Conservation (phyloP, 441 rosid species). For the Biscutella laevigata region DNA sequence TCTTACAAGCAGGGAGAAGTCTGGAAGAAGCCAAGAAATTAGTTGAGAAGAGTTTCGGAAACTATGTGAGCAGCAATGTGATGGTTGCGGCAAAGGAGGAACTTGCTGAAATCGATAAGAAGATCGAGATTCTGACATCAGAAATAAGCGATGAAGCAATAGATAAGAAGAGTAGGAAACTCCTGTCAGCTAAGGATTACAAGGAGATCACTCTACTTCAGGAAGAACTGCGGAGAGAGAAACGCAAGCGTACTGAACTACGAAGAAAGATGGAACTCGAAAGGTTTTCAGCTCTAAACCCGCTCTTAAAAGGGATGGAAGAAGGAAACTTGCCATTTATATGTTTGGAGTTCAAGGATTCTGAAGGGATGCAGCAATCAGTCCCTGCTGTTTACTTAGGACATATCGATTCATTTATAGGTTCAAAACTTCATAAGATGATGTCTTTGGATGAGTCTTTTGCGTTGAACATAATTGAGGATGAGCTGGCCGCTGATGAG, state of each 20-base stretch:
- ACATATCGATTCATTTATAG: constrained; percentile 41
- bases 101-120: constrained; percentile 59
- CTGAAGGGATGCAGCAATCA: constrained; percentile 62
- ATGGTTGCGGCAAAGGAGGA: constrained; percentile 88
- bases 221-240: constrained; percentile 62
- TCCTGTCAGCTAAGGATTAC: constrained; percentile 54
- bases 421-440: constrained; percentile 43
- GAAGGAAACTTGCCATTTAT: constrained; percentile 65
- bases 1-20: constrained; percentile 59
- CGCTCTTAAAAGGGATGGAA: constrained; percentile 49
- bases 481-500: constrained; percentile 22
- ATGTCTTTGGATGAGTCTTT: constrained; percentile 36
- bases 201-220: constrained; percentile 66
- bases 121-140: constrained; percentile 53
- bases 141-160: constrained; percentile 75
- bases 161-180: constrained; percentile 67
- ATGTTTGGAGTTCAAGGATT: constrained; percentile 72
- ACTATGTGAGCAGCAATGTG: constrained; percentile 87
- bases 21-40: constrained; percentile 88
- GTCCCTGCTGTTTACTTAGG: constrained; percentile 80
- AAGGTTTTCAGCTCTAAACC: constrained; percentile 61
- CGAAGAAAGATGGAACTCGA: constrained; percentile 52
- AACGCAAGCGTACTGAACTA: constrained; percentile 49
- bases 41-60: constrained; percentile 93
- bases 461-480: constrained; percentile 25